Evolutionary conservation across 805 yeast genomes (phyloP).

Genomic region (Nakazawaea laoshanensis): DNA sequence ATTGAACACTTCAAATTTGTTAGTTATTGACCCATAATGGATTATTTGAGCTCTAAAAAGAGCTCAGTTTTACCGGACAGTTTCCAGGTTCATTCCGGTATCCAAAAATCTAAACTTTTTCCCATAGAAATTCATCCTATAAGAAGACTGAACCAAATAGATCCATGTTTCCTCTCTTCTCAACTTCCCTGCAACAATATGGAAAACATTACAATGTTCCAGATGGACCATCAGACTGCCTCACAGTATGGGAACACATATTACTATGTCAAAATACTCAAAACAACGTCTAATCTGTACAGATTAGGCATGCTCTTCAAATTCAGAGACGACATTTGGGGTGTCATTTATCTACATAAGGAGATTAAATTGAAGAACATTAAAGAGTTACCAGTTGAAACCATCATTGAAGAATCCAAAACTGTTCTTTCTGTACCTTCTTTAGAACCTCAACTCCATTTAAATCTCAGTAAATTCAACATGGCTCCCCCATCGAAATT

Average conservation of each 20-base stretch:
- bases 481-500: conserved; percentile 8
- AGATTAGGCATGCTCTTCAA: conserved; percentile 6
- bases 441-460: neutral
- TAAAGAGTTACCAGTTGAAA: conserved; percentile 1
- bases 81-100: conserved; percentile 1
- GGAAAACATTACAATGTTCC: conserved; percentile 2
- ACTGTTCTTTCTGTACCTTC: neutral
- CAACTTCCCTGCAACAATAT: too few species aligned
- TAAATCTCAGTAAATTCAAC: conserved; percentile 5
- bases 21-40: too few species aligned
- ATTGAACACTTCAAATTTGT: too few species aligned
- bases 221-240: neutral
- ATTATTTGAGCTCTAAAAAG: too few species aligned
- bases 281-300: conserved; percentile 1
- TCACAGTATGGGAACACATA: conserved; percentile 6
- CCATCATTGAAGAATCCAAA: conserved; percentile 1
- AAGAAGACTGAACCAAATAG: neutral
- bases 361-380: conserved; percentile 7
- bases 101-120: conserved; percentile 2
- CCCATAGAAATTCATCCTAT: conserved; percentile 5
- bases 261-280: conserved; percentile 9
- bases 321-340: conserved; percentile 2
- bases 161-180: conserved; percentile 2
- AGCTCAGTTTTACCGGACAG: conserved; percentile 7
- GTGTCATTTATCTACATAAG: conserved; percentile 4